Conservation (phyloP, 1,139 yeast genomes). For the Cylindricascospora bacillispora region DNA sequence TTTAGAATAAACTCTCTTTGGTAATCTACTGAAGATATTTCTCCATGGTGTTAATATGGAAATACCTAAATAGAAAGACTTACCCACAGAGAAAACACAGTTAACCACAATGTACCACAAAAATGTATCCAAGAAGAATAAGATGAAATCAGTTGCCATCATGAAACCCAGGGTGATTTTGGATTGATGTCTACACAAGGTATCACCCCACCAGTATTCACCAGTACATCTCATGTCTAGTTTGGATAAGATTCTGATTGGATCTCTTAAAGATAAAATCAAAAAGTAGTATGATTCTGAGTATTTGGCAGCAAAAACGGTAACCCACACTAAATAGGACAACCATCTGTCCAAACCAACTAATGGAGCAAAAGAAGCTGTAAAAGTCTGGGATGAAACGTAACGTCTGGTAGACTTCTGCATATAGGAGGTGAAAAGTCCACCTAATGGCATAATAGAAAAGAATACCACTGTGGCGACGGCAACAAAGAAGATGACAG, state of each 20-base stretch:
- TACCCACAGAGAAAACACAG: constrained; percentile 90
- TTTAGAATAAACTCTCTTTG: constrained; percentile 97
- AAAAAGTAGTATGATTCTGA: constrained; percentile 88
- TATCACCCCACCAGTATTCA: constrained; percentile 75
- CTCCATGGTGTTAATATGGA: constrained; percentile 99
- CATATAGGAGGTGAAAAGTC: constrained; percentile 86
- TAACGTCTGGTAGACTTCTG: constrained; percentile 79
- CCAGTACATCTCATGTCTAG: constrained; percentile 71
- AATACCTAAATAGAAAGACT: constrained; percentile 96
- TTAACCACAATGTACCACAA: constrained; percentile 96
- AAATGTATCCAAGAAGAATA: constrained; percentile 96
- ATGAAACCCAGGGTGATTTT: constrained; percentile 82
- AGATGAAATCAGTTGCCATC: constrained; percentile 80
- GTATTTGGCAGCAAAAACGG: constrained; percentile 80
- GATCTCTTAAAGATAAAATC: constrained; percentile 85
- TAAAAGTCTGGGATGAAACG: constrained; percentile 89
- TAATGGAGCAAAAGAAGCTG: constrained; percentile 78
- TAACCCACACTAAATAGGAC: constrained; percentile 82
- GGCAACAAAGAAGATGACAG: constrained; percentile 84
- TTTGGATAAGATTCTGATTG: constrained; percentile 61
- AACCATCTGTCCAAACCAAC: constrained; percentile 91
- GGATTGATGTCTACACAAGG: constrained; percentile 73
- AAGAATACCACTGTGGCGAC: constrained; percentile 74
- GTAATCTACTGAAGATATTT: constrained; percentile 92
- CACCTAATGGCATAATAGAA: constrained; percentile 94